Evolutionary conservation across 2,329 filamentous ascomycete genomes (phyloP).

Genomic region (Xylariales sp.): DNA sequence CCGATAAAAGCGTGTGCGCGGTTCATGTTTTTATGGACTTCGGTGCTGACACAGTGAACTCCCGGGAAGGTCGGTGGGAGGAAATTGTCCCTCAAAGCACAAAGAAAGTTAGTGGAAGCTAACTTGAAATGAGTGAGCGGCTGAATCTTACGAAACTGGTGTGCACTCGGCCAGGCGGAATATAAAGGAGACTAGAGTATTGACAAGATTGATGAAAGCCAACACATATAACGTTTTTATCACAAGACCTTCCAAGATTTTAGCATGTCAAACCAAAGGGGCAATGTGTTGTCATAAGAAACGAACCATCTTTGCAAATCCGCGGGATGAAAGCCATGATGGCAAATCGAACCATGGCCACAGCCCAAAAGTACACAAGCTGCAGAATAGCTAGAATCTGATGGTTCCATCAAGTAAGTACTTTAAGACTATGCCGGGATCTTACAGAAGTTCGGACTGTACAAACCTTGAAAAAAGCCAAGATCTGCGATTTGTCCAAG

Average conservation of each 20-base stretch:
- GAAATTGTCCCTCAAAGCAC: conserved; percentile 12
- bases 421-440: no score
- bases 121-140: no score
- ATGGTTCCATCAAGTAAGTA: neutral
- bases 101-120: no score
- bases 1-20: conserved; percentile 23
- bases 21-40: conserved; percentile 22
- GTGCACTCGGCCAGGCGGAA: neutral
- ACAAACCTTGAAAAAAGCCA: conserved; percentile 4
- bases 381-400: conserved; percentile 9
- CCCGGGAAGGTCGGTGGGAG: conserved; percentile 12
- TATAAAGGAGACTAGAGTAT: neutral
- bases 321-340: conserved; percentile 25
- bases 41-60: conserved; percentile 18
- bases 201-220: neutral
- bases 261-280: no score
- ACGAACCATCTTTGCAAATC: conserved; percentile 23
- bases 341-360: conserved; percentile 22
- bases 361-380: conserved; percentile 20
- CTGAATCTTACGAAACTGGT: neutral
- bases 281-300: neutral
- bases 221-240: conserved; percentile 2
- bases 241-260: neutral
- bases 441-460: no score
- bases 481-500: conserved; percentile 5